phyloP scores from a whole-genome alignment of 2,329 filamentous ascomycete genomes.

The Calonectria leucothoes region DNA sequence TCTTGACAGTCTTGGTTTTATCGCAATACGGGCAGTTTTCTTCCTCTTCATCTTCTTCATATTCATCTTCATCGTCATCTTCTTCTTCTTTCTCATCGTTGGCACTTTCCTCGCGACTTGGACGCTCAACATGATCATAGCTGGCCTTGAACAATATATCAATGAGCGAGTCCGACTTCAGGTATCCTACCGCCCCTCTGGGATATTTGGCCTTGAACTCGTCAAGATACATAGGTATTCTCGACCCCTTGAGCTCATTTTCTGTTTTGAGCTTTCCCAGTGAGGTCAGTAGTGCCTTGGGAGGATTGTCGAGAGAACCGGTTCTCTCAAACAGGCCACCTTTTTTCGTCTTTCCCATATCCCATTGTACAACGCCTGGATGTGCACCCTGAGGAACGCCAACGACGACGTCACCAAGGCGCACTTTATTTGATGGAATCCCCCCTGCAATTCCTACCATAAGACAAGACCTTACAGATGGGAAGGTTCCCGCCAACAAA shows the following conservation, averaged over 20 bases:
- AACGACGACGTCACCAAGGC: neutral
- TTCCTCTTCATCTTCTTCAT: neutral
- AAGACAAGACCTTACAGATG: neutral
- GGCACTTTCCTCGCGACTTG: neutral
- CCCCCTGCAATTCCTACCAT: neutral
- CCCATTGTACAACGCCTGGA: neutral
- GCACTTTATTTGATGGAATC: neutral
- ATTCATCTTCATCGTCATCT: neutral
- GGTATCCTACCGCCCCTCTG: neutral
- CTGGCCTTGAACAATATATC: neutral
- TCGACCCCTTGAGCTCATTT: neutral
- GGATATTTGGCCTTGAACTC: neutral
- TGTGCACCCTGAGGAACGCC: neutral
- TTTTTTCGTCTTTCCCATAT: neutral
- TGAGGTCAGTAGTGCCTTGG: neutral
- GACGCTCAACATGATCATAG: neutral
- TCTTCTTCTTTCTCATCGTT: neutral
- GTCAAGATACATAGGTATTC: neutral
- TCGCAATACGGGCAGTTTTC: neutral
- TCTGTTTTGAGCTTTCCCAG: neutral
- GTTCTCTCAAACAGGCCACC: neutral
- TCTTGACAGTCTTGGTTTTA: neutral
- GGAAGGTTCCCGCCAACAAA: neutral
- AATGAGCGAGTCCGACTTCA: neutral
- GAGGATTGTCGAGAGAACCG: neutral